These are phyloP conservation scores for Nicotiana rustica DNA, from an alignment of 305 asterid genomes.

Conservation along the genomic window DNA sequence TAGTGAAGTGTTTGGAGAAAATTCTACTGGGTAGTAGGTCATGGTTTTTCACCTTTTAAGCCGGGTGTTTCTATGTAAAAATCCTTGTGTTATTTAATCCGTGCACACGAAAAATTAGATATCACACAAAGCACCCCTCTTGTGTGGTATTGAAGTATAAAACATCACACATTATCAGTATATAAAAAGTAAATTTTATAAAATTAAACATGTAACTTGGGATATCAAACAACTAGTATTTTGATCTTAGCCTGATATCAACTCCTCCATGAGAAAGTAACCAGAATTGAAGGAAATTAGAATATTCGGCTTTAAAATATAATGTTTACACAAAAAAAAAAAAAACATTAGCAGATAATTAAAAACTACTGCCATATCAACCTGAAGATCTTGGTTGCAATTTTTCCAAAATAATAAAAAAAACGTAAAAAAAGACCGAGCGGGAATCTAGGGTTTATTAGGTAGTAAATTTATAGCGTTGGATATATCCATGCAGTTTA, in stretches of 20 bases:
- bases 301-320: neutral
- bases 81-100: too few species aligned
- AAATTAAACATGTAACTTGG: too few species aligned
- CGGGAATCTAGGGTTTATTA: constrained; percentile 4
- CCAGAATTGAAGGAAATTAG: neutral
- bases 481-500: constrained; percentile 8
- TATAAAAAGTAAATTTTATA: too few species aligned
- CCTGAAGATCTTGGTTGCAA: constrained; percentile 17
- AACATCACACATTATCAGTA: too few species aligned
- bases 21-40: too few species aligned
- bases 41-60: too few species aligned
- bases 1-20: too few species aligned
- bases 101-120: too few species aligned
- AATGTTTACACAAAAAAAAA: neutral
- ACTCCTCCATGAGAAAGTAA: neutral
- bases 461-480: neutral
- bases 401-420: neutral
- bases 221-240: neutral
- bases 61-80: too few species aligned
- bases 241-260: neutral
- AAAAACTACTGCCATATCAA: neutral
- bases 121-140: too few species aligned
- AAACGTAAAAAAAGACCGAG: neutral
- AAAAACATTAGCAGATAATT: neutral
- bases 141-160: too few species aligned